These are phyloP conservation scores for Haplosporangium gracile DNA, from an alignment of 192 early-diverging fungal species.

Conservation along the genomic window DNA sequence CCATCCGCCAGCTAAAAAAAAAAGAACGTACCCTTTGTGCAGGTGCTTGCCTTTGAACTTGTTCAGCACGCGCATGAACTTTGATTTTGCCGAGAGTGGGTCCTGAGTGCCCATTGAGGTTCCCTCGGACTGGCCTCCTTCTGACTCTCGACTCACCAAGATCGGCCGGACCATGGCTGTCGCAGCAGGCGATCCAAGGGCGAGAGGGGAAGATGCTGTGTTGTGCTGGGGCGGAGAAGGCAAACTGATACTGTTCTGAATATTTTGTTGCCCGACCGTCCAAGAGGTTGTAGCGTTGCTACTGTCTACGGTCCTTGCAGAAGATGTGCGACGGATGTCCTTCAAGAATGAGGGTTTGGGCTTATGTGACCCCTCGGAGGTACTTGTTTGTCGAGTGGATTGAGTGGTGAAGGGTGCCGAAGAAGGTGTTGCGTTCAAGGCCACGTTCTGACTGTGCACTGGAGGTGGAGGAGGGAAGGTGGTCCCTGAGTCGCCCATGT, in stretches of 20 bases:
- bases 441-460: background rate
- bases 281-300: constrained; percentile 12
- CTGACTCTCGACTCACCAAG: constrained; percentile 6
- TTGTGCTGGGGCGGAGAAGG: background rate
- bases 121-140: background rate
- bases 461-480: background rate
- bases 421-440: background rate
- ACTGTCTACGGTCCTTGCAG: constrained; percentile 14
- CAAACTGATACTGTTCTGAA: background rate
- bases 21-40: constrained; percentile 4
- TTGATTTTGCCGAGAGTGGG: constrained; percentile 26
- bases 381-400: background rate
- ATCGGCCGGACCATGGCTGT: background rate
- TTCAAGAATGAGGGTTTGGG: background rate
- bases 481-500: background rate
- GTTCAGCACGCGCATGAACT: constrained; percentile 42
- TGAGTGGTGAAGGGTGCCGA: background rate
- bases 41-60: constrained; percentile 54
- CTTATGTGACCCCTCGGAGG: background rate
- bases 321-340: background rate
- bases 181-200: background rate
- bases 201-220: background rate
- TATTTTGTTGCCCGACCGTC: constrained; percentile 4
- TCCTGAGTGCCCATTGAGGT: constrained; percentile 4
- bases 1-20: background rate